Evolutionary conservation across 192 early-diverging fungal genomes (phyloP).

Genomic region (Oehlia diaphana): DNA sequence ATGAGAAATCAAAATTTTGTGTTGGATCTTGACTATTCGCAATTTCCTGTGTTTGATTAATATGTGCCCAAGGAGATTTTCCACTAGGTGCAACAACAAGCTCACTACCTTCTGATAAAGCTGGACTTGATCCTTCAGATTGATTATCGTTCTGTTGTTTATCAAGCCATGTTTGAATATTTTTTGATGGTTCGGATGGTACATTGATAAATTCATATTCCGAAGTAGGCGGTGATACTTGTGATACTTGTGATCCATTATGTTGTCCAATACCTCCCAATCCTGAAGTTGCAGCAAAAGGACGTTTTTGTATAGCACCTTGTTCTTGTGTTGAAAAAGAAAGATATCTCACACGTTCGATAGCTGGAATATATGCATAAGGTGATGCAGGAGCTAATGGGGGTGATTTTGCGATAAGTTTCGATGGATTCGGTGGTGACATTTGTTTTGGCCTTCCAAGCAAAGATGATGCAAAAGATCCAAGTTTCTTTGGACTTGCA

Average conservation of each 20-base stretch:
- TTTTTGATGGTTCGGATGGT: neutral
- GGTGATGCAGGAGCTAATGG: conserved; percentile 43
- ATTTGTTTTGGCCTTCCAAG: conserved; percentile 35
- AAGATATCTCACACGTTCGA: conserved; percentile 46
- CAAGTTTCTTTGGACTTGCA: conserved; percentile 40
- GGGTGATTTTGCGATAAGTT: conserved; percentile 38
- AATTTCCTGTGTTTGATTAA: conserved; percentile 24
- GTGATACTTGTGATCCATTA: neutral
- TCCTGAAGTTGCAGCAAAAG: neutral
- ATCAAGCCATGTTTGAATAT: conserved; percentile 20
- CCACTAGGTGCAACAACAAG: neutral
- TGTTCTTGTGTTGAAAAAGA: conserved; percentile 36
- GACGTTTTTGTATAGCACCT: conserved; percentile 16
- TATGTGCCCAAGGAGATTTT: conserved; percentile 19
- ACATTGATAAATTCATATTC: neutral
- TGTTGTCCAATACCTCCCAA: neutral
- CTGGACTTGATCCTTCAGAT: neutral
- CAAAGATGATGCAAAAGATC: conserved; percentile 36
- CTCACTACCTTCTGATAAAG: neutral
- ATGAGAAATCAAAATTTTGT: neutral
- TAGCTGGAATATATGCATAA: conserved; percentile 46
- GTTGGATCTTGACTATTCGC: neutral
- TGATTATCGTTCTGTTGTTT: conserved; percentile 3
- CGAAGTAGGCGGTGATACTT: neutral
- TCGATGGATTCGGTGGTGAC: conserved; percentile 26